phyloP scores from a whole-genome alignment of 306 rosid genomes.

The Crataegus laevigata region DNA sequence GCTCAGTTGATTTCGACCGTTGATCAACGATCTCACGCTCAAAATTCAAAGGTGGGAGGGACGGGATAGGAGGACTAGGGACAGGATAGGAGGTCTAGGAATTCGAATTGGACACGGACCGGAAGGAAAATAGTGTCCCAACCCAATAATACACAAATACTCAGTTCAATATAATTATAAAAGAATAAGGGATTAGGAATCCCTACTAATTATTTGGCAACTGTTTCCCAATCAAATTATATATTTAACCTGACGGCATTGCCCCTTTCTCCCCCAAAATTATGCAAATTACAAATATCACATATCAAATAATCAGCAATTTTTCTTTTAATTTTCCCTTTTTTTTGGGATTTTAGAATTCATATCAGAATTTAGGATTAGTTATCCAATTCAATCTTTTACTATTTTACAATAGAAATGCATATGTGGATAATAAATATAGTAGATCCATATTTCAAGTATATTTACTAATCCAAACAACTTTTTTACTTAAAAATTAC shows the following conservation, averaged over 20 bases:
- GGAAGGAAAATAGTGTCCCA: neutral
- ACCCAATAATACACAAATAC: neutral
- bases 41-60: constrained; percentile 21
- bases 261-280: neutral
- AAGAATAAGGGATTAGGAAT: neutral
- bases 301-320: neutral
- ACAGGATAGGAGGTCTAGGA: neutral
- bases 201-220: neutral
- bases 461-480: too few species aligned
- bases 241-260: neutral
- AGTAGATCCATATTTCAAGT: too few species aligned
- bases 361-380: too few species aligned
- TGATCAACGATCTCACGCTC: constrained; percentile 24
- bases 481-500: too few species aligned
- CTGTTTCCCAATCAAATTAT: neutral
- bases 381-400: too few species aligned
- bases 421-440: too few species aligned
- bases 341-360: neutral
- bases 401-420: too few species aligned
- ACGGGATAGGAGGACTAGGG: neutral
- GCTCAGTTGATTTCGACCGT: constrained; percentile 33
- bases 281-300: neutral
- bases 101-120: constrained; percentile 23
- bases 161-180: neutral
- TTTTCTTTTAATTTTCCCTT: neutral